A percentile compares a stretch with the other conserved stretches of the same genome.
Conservation (phyloP, 2,329 filamentous ascomycete species). For the Epichloe aotearoae region DNA sequence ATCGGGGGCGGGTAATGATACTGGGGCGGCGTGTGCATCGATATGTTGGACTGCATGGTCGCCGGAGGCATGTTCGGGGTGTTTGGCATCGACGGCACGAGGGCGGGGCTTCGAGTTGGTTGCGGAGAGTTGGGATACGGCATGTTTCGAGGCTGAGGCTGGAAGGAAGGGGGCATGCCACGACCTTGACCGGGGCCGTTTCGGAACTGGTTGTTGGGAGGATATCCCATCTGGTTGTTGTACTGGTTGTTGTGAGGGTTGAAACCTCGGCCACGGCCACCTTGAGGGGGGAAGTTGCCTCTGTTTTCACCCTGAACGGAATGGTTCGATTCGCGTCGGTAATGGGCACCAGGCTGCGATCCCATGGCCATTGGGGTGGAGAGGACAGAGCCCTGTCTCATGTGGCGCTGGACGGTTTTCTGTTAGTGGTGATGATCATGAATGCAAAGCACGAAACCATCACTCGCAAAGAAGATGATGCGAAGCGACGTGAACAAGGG, state of each 20-base stretch:
- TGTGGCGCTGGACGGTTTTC: constrained; percentile 41
- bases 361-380: constrained; percentile 48
- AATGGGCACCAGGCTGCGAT: constrained; percentile 55
- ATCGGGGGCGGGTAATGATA: constrained; percentile 48
- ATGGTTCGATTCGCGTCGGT: constrained; percentile 76
- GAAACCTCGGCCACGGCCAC: constrained; percentile 37
- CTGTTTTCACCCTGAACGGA: constrained; percentile 50
- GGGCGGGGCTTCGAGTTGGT: constrained; percentile 51
- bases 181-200: constrained; percentile 34
- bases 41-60: constrained; percentile 41
- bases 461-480: constrained; percentile 2
- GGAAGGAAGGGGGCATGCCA: constrained; percentile 36
- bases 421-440: constrained; percentile 5
- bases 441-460: neutral
- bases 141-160: constrained; percentile 32
- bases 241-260: constrained; percentile 30
- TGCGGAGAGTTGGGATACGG: constrained; percentile 49
- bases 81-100: constrained; percentile 51
- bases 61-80: constrained; percentile 56
- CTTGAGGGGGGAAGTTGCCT: constrained; percentile 36
- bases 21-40: constrained; percentile 49
- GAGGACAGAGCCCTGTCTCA: constrained; percentile 51
- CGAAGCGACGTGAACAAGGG: constrained; percentile 5
- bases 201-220: constrained; percentile 29
- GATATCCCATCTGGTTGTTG: constrained; percentile 32